phyloP scores from a whole-genome alignment of 192 early-diverging fungal species.

The Coemansia sp. region DNA sequence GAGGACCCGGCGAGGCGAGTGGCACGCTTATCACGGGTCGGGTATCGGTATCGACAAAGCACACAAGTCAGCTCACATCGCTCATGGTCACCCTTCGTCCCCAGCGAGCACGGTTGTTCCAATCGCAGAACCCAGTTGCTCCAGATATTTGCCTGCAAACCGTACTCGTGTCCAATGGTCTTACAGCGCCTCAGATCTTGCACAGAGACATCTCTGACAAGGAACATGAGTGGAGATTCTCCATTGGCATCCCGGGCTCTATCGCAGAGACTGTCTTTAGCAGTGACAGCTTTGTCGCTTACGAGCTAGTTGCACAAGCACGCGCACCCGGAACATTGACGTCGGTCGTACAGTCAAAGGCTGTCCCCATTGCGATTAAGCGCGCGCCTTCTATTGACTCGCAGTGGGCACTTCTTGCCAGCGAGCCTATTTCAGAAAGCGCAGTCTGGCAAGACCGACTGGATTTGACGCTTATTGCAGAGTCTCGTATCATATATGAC shows the following conservation, averaged over 20 bases:
- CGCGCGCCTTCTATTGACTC: slow-evolving; percentile 39
- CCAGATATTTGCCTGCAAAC: slow-evolving; percentile 24
- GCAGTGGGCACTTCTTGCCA: slow-evolving; percentile 29
- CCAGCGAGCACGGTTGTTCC: slow-evolving; percentile 43
- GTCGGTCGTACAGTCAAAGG: slow-evolving; percentile 24
- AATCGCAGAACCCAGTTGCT: slow-evolving; percentile 25
- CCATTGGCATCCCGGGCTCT: slow-evolving; percentile 33
- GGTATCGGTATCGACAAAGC: slow-evolving; percentile 25
- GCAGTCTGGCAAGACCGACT: slow-evolving; percentile 35
- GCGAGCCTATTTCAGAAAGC: slow-evolving; percentile 36
- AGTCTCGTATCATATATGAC: slow-evolving; percentile 45
- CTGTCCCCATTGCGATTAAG: slow-evolving; percentile 34
- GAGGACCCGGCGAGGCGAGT: slow-evolving; percentile 41
- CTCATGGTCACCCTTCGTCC: slow-evolving; percentile 43
- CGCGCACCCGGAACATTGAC: slow-evolving; percentile 16
- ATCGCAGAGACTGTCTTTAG: slow-evolving; percentile 40
- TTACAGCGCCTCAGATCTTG: slow-evolving; percentile 16
- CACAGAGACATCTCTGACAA: slow-evolving; percentile 16
- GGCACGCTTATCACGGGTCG: slow-evolving; percentile 37
- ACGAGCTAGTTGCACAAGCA: slow-evolving; percentile 47
- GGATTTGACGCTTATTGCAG: slow-evolving; percentile 34
- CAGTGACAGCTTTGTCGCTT: slow-evolving; percentile 32
- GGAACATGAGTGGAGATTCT: slow-evolving; percentile 45
- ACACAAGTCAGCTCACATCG: slow-evolving; percentile 23
- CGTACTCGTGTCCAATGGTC: slow-evolving; percentile 26